phyloP scores from a whole-genome alignment of 2,329 filamentous ascomycete species.

The Plenodomus lindquistii region DNA sequence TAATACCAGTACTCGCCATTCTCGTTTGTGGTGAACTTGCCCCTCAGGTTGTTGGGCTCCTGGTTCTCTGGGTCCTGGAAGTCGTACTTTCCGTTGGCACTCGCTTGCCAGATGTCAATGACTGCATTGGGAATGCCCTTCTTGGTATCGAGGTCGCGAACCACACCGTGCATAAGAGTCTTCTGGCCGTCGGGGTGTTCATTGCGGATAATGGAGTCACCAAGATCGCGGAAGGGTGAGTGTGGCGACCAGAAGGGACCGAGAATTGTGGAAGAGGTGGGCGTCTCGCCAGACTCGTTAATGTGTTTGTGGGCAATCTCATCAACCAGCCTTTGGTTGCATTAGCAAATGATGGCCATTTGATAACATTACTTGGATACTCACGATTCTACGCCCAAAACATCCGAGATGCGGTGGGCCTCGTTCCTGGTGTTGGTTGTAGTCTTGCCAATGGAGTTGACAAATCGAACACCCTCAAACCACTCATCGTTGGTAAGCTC shows the following conservation, averaged over 20 bases:
- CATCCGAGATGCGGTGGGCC: slow-evolving; percentile 71
- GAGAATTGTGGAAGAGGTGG: slow-evolving; percentile 76
- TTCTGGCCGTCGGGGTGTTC: slow-evolving; percentile 60
- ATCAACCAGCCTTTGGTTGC: slow-evolving; percentile 59
- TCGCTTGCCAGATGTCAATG: slow-evolving; percentile 79
- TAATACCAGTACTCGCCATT: slow-evolving; percentile 74
- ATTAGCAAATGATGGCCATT: not conserved
- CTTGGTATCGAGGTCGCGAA: slow-evolving; percentile 67
- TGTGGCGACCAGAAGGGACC: slow-evolving; percentile 79
- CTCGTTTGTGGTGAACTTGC: slow-evolving; percentile 73
- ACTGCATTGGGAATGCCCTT: slow-evolving; percentile 69
- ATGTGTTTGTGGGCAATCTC: slow-evolving; percentile 68
- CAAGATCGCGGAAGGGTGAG: slow-evolving; percentile 71
- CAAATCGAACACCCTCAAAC: slow-evolving; percentile 73
- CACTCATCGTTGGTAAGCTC: slow-evolving; percentile 78
- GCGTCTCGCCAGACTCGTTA: slow-evolving; percentile 63
- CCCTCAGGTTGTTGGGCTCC: slow-evolving; percentile 72
- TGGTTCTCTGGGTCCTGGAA: slow-evolving; percentile 75
- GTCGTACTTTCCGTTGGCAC: slow-evolving; percentile 75
- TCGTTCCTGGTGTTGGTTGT: slow-evolving; percentile 73
- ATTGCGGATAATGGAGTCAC: slow-evolving; percentile 68
- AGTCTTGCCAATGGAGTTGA: slow-evolving; percentile 74
- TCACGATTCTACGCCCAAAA: slow-evolving; percentile 73
- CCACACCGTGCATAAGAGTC: slow-evolving; percentile 69
- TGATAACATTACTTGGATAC: slow-evolving; percentile 28